Evolutionary conservation across 1,139 yeast species (phyloP), one percentile per base, ranked within the genome.

Genomic region (Nakaseomyces bracarensis): DNA sequence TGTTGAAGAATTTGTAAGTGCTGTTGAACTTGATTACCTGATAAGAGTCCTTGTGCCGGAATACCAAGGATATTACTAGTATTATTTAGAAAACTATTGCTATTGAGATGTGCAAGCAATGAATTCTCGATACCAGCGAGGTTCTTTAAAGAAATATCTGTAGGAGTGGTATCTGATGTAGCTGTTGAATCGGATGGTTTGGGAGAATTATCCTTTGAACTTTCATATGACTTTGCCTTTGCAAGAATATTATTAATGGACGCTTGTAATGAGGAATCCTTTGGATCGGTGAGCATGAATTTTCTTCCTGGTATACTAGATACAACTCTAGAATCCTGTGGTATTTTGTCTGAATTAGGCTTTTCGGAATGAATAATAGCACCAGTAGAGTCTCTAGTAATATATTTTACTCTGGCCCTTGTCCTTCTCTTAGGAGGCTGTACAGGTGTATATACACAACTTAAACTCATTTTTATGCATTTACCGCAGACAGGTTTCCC

Each of bases 401-500:
- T 47, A 30, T 48, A 49, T 30, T 48, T 50, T 13, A 48, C 49
- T n/a, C 43, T 48, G 3, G 49, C 34, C 30, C 45, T 48, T 3
- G 28, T 35, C n/a, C 38, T 25, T 40, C 44, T 48, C 39, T 40
- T 48, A 26, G 44, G 44, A 15, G 54, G 54, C 37, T 49, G 49
- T 18, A 49, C 47, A 2, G 67, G 59, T 0, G 68, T 52, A 52
- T 80, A 82, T 1, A 79, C 74, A 66, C 97, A 89, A 23, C 74
- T 81, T 35, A 89, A 69, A 33, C 80, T 81, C 76, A 89, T 74
- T 51, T 83, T 79, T 44, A 70, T 65, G 62, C 97, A 89, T 62
- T 86, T 86, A 25, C 69, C 69, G 62, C 97, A 89, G 13, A 68
- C 59, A 0, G 97, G 97, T 51, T 78, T 82, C 0, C 70, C 68